Evolutionary conservation across 73 alveolate species (phyloP).

Genomic region (Durusdinium trenchii): DNA sequence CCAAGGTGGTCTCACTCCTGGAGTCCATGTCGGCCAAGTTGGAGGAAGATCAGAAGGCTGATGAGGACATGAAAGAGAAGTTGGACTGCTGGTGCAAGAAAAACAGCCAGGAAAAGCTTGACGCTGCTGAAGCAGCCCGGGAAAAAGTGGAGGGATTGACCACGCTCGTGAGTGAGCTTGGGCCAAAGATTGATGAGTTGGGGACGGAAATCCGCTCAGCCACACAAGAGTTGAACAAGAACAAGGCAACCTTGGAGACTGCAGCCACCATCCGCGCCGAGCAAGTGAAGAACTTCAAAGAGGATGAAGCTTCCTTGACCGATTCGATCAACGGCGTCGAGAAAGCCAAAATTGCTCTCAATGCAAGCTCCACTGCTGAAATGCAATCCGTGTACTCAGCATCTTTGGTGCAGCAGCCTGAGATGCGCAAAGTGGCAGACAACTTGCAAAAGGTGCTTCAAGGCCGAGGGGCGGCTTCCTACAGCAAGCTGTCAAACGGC

Average conservation of each 20-base stretch:
- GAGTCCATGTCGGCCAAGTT: slow-evolving; percentile 7
- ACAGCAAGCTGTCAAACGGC: slow-evolving; percentile 39
- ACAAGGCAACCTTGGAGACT: slow-evolving; percentile 14
- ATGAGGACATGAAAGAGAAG: slow-evolving; percentile 34
- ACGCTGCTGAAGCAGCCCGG: background rate
- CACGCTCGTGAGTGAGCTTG: slow-evolving; percentile 1
- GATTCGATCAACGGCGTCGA: slow-evolving; percentile 3
- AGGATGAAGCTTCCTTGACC: slow-evolving; percentile 38
- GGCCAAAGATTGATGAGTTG: slow-evolving; percentile 35
- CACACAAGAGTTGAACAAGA: slow-evolving; percentile 17
- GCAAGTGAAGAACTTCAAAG: slow-evolving; percentile 27
- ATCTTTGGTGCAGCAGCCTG: background rate
- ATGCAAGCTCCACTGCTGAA: background rate
- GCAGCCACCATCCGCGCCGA: slow-evolving; percentile 20
- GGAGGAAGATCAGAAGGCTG: slow-evolving; percentile 38
- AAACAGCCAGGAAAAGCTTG: slow-evolving; percentile 33
- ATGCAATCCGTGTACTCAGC: slow-evolving; percentile 28
- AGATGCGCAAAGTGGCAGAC: slow-evolving; percentile 2
- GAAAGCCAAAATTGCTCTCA: background rate
- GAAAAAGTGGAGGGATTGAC: slow-evolving; percentile 18
- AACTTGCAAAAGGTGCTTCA: background rate
- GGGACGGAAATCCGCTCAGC: slow-evolving; percentile 20
- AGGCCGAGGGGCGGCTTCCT: slow-evolving; percentile 3
- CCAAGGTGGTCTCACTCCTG: slow-evolving; percentile 31
- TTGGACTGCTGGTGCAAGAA: slow-evolving; percentile 51